Evolutionary conservation across 2,329 filamentous ascomycete genomes (phyloP), one percentile per base, ranked within the genome.

Genomic region (Sclerotinia nivalis): DNA sequence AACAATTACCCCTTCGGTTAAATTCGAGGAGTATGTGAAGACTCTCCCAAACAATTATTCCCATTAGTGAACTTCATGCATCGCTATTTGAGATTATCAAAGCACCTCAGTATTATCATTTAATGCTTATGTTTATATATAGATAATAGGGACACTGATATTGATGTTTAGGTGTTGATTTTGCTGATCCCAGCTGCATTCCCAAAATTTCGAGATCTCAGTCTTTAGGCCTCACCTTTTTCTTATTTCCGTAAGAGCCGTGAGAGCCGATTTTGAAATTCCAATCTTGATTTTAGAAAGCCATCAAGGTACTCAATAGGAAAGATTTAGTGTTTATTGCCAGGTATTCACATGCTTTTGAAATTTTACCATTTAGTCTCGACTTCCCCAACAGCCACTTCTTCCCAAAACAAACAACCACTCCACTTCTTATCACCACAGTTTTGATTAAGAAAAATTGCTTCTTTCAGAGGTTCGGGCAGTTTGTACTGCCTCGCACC

Each of bases 281-380:
- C 15, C 4, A n/a, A 31, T 9, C 34, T 8, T 13, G 0, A 6
- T n/a, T 2, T 0, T 2, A n/a, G 13, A 10, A n/a, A 31, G 31
- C 54, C 54, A 10, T n/a, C 54, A 37, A 34, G 31, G 54, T 56
- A 7, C 54, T 22, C 54, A 56, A n/a, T 20, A 13, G 20, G 22
- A 22, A 37, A 15, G 54, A 10, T 12, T 37, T 4, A 45, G 37
- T 55, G n/a, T 8, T 34, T 34, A 34, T 34, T 34, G 34, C 34
- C 7, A 34, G 34, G 34, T 25, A 45, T 45, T n/a, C 4, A 25
- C 7, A 25, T 43, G 25, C 56, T 4, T 15, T 45, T 25, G 10
- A 45, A 60, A 28, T 5, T 22, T 45, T 18, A 28, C 13, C 22
- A 45, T 22, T 58, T 60, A 22, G 20, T 28, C 15, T 60, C 8